Evolutionary conservation across 768 basidiomycete species (phyloP).

Genomic region (Lenzites betulinus): DNA sequence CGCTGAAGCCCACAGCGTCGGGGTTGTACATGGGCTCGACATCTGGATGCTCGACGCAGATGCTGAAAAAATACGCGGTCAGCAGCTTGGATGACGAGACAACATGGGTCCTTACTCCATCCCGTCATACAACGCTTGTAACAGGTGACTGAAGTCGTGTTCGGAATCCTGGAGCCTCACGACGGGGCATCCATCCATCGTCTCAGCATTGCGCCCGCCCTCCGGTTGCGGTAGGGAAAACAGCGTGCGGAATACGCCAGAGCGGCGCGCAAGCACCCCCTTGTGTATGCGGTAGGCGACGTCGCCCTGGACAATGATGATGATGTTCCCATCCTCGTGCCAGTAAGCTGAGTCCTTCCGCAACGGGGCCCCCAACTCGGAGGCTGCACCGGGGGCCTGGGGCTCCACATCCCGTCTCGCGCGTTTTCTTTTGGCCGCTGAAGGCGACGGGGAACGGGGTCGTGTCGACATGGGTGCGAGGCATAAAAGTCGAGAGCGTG

Average conservation of each 20-base stretch:
- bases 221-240: neutral
- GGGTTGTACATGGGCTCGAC: too few relatives aligned
- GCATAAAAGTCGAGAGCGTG: too few relatives aligned
- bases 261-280: slow-evolving; percentile 6
- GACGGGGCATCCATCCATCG: neutral
- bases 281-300: slow-evolving; percentile 1
- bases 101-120: neutral
- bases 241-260: neutral
- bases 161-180: neutral
- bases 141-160: neutral
- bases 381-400: too few relatives aligned
- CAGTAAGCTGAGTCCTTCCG: slow-evolving; percentile 35
- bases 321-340: slow-evolving; percentile 72
- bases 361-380: too few relatives aligned
- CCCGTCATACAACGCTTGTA: slow-evolving; percentile 11
- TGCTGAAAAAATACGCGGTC: neutral
- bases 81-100: neutral
- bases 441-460: too few relatives aligned
- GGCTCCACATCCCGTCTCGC: too few relatives aligned
- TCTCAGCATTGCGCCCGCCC: neutral
- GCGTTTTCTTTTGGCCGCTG: too few relatives aligned
- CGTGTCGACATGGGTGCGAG: too few relatives aligned
- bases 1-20: neutral
- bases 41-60: too few relatives aligned
- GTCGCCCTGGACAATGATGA: slow-evolving; percentile 48